phyloP scores from a whole-genome alignment of 305 asterid species.

The Fraxinus dipetala region DNA sequence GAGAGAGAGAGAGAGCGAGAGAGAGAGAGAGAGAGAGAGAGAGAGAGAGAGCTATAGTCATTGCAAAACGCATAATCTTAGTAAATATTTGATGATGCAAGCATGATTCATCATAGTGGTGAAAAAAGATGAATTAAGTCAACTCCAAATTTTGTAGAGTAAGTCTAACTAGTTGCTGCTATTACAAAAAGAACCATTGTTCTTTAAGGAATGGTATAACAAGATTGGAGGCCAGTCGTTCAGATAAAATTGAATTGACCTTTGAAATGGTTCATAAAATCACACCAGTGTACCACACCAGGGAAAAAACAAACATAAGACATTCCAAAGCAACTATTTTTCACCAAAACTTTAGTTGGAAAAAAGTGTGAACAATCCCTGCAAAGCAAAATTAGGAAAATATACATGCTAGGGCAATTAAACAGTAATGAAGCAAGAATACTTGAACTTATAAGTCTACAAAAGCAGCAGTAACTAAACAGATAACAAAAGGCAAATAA shows the following conservation, averaged over 20 bases:
- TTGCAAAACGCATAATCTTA: neutral
- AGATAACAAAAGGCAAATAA: slow-evolving; percentile 8
- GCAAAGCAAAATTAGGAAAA: neutral
- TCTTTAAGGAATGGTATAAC: neutral
- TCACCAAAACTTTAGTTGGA: neutral
- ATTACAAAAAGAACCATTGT: neutral
- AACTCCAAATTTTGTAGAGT: neutral
- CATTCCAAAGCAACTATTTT: neutral
- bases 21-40: neutral
- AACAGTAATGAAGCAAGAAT: neutral
- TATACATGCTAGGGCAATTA: neutral
- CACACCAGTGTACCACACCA: neutral
- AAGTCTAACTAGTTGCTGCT: neutral
- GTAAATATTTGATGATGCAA: neutral
- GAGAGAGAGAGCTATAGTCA: neutral
- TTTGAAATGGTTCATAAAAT: neutral
- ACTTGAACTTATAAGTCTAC: slow-evolving; percentile 1
- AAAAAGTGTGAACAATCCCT: neutral
- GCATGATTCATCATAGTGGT: neutral
- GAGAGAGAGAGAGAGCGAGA: too few relatives aligned
- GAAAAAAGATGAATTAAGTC: neutral
- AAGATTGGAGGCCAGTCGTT: neutral
- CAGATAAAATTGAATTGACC: neutral
- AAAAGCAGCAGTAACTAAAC: neutral
- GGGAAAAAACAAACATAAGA: neutral